A percentile compares a stretch with the other conserved stretches of the same genome.
phyloP scores from a whole-genome alignment of 345 rosid genomes.

The Xanthoceras sorbifolium region DNA sequence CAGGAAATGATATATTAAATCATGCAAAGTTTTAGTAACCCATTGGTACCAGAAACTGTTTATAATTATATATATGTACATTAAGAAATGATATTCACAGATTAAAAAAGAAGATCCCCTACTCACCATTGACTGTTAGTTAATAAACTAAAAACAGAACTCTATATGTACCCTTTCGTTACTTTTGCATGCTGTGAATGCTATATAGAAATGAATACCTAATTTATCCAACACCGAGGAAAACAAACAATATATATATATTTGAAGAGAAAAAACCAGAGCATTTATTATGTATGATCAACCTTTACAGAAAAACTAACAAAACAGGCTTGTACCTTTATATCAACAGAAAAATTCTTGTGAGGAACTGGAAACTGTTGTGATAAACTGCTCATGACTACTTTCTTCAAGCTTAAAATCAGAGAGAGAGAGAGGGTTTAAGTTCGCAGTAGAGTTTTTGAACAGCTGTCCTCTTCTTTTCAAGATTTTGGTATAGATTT shows the following conservation, averaged over 20 bases:
- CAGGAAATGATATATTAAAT: constrained; percentile 6
- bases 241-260: too few species aligned
- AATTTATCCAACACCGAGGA: too few species aligned
- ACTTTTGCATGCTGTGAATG: too few species aligned
- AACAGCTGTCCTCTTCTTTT: too few species aligned
- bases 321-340: constrained; percentile 41
- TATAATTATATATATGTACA: background rate
- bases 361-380: constrained; percentile 54
- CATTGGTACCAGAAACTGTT: constrained; percentile 4
- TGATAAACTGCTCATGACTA: constrained; percentile 40
- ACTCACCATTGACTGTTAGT: background rate
- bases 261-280: background rate
- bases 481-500: background rate
- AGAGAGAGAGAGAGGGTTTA: background rate
- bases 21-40: constrained; percentile 2
- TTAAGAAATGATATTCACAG: background rate
- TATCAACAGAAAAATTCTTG: constrained; percentile 41
- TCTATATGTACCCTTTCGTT: too few species aligned
- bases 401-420: background rate
- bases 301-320: background rate
- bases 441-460: background rate
- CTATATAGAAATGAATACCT: too few species aligned
- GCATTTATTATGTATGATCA: background rate
- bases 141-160: too few species aligned
- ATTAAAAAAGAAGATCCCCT: background rate